phyloP scores from a whole-genome alignment of 2,329 filamentous ascomycete genomes.

The Trichoderma lentiforme region DNA sequence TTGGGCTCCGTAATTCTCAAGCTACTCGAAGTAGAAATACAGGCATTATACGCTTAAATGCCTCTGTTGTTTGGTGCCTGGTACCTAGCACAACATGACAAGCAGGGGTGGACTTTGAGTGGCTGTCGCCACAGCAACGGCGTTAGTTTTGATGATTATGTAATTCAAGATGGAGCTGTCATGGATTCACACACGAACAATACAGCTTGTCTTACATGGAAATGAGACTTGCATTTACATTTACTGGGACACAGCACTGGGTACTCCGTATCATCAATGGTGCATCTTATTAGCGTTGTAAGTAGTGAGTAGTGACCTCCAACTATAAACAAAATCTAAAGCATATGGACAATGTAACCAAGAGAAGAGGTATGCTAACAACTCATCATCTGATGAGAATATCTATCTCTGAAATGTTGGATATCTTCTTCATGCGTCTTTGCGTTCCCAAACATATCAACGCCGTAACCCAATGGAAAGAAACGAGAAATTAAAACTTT shows the following conservation, averaged over 20 bases:
- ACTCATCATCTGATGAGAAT: background rate
- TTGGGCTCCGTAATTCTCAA: background rate
- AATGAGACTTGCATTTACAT: background rate
- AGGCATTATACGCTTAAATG: background rate
- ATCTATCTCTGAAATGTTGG: background rate
- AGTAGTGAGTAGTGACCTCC: background rate
- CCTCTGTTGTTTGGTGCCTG: background rate
- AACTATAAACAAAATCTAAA: slow-evolving; percentile 1
- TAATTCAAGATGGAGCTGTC: background rate
- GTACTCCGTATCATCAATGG: background rate
- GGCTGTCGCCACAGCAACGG: slow-evolving; percentile 14
- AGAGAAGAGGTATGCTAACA: background rate
- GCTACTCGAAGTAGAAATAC: background rate
- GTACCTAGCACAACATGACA: background rate
- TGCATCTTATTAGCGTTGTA: background rate
- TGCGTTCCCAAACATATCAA: background rate
- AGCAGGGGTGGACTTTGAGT: background rate
- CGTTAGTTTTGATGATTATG: background rate
- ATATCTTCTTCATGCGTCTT: slow-evolving; percentile 2
- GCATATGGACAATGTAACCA: background rate
- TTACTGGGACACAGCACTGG: background rate
- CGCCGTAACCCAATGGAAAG: background rate
- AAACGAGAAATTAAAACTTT: background rate
- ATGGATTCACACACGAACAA: background rate
- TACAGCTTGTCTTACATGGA: background rate